A percentile compares a stretch with the other conserved stretches of the same genome.
These are phyloP conservation scores for Daldinia bambusicola DNA, from an alignment of 495 filamentous ascomycete genomes.

Conservation along the genomic window DNA sequence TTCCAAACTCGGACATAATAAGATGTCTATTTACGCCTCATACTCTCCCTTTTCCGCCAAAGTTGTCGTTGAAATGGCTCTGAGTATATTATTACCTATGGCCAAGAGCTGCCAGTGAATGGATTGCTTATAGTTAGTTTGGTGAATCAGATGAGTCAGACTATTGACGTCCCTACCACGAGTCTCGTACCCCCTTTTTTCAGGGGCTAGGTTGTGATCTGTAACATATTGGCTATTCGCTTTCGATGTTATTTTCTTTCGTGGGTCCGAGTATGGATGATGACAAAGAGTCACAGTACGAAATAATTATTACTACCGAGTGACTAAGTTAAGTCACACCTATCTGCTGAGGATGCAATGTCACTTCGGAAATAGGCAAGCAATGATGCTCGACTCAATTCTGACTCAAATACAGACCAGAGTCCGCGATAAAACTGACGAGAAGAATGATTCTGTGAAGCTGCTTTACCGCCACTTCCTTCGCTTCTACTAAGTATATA, in stretches of 20 bases:
- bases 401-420: neutral
- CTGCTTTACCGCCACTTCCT: neutral
- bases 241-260: neutral
- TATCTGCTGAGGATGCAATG: neutral
- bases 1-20: too few species aligned
- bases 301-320: neutral
- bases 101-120: neutral
- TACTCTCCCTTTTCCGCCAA: neutral
- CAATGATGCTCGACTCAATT: neutral
- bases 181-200: neutral
- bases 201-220: neutral
- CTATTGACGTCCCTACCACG: neutral
- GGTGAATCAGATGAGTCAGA: neutral
- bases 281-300: neutral
- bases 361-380: neutral
- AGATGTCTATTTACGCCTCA: neutral
- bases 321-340: neutral
- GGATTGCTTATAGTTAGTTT: neutral
- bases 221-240: neutral
- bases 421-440: neutral
- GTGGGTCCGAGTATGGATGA: neutral
- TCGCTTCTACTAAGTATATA: neutral
- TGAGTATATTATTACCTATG: neutral
- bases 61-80: neutral
- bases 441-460: neutral